Conservation (phyloP, 2,329 filamentous ascomycete genomes). For the Penicillium freii region DNA sequence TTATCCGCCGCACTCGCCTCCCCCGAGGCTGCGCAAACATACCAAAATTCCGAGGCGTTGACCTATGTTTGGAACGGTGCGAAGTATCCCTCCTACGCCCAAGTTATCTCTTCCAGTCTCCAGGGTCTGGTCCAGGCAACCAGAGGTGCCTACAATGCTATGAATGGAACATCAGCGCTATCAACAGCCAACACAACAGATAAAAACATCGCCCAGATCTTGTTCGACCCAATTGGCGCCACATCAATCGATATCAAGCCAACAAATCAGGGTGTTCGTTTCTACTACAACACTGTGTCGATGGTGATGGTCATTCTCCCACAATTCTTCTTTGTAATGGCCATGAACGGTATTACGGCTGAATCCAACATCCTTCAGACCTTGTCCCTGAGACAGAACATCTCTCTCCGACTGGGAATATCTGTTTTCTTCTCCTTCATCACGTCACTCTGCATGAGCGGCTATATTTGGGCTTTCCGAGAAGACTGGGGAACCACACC, state of each 20-base stretch:
- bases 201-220: slow-evolving; percentile 28
- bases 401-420: slow-evolving; percentile 32
- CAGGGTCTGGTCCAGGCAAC: slow-evolving; percentile 31
- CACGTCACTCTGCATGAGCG: slow-evolving; percentile 40
- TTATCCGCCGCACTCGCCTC: slow-evolving; percentile 35
- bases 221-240: slow-evolving; percentile 38
- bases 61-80: slow-evolving; percentile 44
- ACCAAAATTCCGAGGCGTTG: slow-evolving; percentile 32
- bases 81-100: slow-evolving; percentile 36
- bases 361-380: slow-evolving; percentile 36
- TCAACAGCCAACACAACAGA: slow-evolving; percentile 22
- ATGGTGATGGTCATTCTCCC: slow-evolving; percentile 46
- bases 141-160: slow-evolving; percentile 33
- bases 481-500: slow-evolving; percentile 41
- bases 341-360: slow-evolving; percentile 42
- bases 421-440: slow-evolving; percentile 39
- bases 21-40: slow-evolving; percentile 24
- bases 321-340: slow-evolving; percentile 49
- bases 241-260: slow-evolving; percentile 39
- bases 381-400: slow-evolving; percentile 28
- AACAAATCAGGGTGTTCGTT: slow-evolving; percentile 39
- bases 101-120: slow-evolving; percentile 33
- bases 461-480: slow-evolving; percentile 45
- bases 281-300: slow-evolving; percentile 46
- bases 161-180: slow-evolving; percentile 31